Evolutionary conservation across 441 rosid species (phyloP), one percentile per base, ranked within the genome.

Genomic region (Jatropha multifida): DNA sequence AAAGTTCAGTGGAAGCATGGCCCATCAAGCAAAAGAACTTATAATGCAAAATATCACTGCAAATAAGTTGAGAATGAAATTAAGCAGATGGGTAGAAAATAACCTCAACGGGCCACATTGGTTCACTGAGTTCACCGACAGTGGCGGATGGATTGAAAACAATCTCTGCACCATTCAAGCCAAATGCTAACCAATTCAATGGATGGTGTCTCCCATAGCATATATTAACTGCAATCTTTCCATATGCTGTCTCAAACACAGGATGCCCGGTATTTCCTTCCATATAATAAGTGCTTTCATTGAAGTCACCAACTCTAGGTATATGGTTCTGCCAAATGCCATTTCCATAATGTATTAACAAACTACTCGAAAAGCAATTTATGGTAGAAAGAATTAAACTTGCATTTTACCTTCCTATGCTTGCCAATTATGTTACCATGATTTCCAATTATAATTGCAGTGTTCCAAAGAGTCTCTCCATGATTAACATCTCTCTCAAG

Each of bases 81-180:
- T 68, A 26, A 44, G 32, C 56, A 48, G 40, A 44, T 2, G 38
- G 4, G 26, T 4, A 68, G 65, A 52, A 69, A 55, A 41, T 74
- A 74, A 94, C 99, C 97, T 96, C 99, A 64, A 96, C 85, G 17
- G 97, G 96, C 99, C 99, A 96, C 99, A 96, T 93, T 72, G 98
- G 98, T 86, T 96, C 96, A 63, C 97, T 93, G 72, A 93, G 97
- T 86, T 83, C 92, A 79, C 98, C 99, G 41, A 92, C 99, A 40
- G 99, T 92, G 37, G 98, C 99, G 58, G 98, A 93, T 81, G 99
- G 99, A 81, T 96, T 96, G 85, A 96, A 96, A 71, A 92, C 99
- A 79, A 96, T 93, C 89, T 93, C 97, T 0, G 98, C 99, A 75
- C 95, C 97, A 81, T 96, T 92, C 77, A 96, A 82, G 79, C 97